Base-by-base conservation (phyloP, 31 red algal genomes). In the Odonthalia washingtoniensis region DNA sequence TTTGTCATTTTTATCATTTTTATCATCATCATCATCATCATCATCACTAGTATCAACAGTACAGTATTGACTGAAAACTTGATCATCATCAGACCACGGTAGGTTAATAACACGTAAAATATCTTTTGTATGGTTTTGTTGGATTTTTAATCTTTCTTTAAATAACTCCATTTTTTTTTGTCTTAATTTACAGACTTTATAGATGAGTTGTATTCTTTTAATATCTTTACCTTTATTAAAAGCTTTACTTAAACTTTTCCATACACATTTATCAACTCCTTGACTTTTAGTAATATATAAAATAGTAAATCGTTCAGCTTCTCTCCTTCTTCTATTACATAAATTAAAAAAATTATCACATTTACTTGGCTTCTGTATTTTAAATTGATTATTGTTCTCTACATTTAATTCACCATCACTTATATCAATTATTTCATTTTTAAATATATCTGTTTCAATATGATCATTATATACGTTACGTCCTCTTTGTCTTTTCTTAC, bases 341-440 rank as follows among this genome's bases (percentile, higher is more conserved):
- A 89, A 43, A 12, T 57, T 24, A 45, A 80, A 69, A 74, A 81
- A 89, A 5, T 4, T 2, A 41, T 60, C 77, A 28, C 33, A 21
- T 27, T 78, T 62, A 0, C 21, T 6, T 27, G 72, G 61, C 0
- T 66, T 21, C 40, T 78, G 62, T 1, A 61, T 74, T 16, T 49
- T 66, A n/a, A 18, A 17, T 14, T 78, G 70, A n/a, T n/a, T n/a
- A n/a, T n/a, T n/a, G n/a, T n/a, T n/a, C n/a, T n/a, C n/a, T n/a
- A n/a, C n/a, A n/a, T n/a, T n/a, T 21, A 88, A 49, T 67, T 90
- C 78, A 33, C 72, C 87, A 40, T 90, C 87, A 43, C 87, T 90
- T 18, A 60, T 3, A 4, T 88, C 72, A 18, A 30, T 57, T 46
- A n/a, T 37, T 2, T 53, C 38, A 6, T 21, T 44, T 1, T 68